Base-by-base conservation (phyloP, 768 basidiomycete species). In the Botryobasidium botryosum region DNA sequence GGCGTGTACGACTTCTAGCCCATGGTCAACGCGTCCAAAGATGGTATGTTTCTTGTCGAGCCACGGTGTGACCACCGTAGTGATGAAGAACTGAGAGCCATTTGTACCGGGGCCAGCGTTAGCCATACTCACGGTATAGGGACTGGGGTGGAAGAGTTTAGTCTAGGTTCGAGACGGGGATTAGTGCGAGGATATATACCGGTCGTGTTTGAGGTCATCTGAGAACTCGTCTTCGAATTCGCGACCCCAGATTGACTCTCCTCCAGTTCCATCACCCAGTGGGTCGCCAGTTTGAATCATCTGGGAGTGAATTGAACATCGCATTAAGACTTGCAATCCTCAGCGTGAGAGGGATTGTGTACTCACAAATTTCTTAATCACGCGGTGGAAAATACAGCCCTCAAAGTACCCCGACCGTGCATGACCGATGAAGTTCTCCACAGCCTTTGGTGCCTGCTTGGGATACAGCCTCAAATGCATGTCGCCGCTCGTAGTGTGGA, bases 241-340 rank as follows among this genome's bases (percentile, higher is more conserved):
- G 44, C 65, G 61, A 2, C 77, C 87, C 87, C 90, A 94, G 48
- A 92, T 85, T 10, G 82, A 86, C 40, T 69, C 75, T 12, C 90
- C 90, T 13, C 88, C 88, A 1, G 88, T 91, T 4, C 88, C 90
- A 62, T 94, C 86, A 18, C 85, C 88, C n/a, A 90, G 64, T 2
- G 90, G 90, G 55, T 92, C 88, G 26, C 88, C 88, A 3, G 88
- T 92, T 67, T 94, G 90, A 45, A 94, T 82, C 90, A 92, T 92
- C 63, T 62, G 46, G 17, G 12, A 7, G 40, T 12, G 28, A 5
- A 20, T 3, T n/a, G n/a, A 37, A 44, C 35, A 51, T 35, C 21
- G 6, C 47, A 32, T 10, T 10, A 18, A 4, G 29, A 5, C 27
- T n/a, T n/a, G n/a, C n/a, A n/a, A n/a, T n/a, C n/a, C 23, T 23